Evolutionary conservation across 2,329 filamentous ascomycete genomes (phyloP).

Genomic region (Orbilia blumenaviensis): DNA sequence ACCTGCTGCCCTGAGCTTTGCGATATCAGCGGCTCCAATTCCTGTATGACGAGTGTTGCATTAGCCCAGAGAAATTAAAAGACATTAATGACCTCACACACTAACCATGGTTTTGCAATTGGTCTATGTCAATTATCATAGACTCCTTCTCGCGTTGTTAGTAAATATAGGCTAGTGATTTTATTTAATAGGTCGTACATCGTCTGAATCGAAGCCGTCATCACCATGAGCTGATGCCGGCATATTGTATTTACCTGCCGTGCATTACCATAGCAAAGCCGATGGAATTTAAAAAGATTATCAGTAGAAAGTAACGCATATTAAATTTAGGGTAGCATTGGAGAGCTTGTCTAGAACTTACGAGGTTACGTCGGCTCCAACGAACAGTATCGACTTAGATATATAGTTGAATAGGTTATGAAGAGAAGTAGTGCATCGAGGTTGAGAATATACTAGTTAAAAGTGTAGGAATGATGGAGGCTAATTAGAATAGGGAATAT

Average conservation of each 20-base stretch:
- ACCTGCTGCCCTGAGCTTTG: conserved; percentile 71
- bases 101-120: conserved; percentile 71
- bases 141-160: conserved; percentile 60
- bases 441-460: background rate
- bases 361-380: no score
- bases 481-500: background rate
- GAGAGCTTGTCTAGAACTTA: background rate
- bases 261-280: no score
- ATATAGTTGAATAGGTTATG: no score
- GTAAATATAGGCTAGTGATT: background rate
- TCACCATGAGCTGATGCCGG: conserved; percentile 34
- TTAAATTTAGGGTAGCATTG: no score
- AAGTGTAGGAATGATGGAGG: background rate
- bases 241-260: no score
- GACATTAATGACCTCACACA: background rate
- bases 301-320: no score
- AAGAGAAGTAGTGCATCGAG: background rate
- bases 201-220: conserved; percentile 44
- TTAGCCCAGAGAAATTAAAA: background rate
- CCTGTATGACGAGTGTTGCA: conserved; percentile 59
- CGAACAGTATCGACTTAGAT: no score
- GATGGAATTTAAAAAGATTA: no score
- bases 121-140: conserved; percentile 73
- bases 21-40: conserved; percentile 72
- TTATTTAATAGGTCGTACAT: conserved; percentile 1